Conservation (phyloP, 768 basidiomycete genomes). For the Dacryopinax spathularia region DNA sequence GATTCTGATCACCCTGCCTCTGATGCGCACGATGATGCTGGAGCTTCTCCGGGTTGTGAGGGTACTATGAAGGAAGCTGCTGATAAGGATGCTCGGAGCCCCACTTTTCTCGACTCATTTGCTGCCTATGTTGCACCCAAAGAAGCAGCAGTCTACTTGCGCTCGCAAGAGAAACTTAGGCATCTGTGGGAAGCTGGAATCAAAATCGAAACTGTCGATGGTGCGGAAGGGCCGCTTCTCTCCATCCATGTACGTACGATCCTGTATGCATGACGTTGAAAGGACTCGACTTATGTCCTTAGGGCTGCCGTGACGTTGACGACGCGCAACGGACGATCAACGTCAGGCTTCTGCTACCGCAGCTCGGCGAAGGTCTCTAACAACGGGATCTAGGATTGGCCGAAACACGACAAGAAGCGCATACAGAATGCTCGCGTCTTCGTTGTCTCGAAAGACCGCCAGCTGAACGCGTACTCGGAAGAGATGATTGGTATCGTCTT, state of each 20-base stretch:
- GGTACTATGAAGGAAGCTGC: not conserved
- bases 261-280: not conserved
- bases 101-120: not conserved
- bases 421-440: not conserved
- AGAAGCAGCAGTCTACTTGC: not conserved
- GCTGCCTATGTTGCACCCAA: not conserved
- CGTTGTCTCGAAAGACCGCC: not conserved
- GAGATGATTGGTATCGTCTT: not conserved
- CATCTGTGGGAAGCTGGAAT: not conserved
- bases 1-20: not conserved
- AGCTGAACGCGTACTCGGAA: not conserved
- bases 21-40: not conserved
- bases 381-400: not conserved
- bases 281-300: not conserved
- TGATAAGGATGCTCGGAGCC: not conserved
- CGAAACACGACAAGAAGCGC: not conserved
- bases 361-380: not conserved
- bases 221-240: not conserved
- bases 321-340: not conserved
- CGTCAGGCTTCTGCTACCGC: not conserved
- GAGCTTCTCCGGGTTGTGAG: not conserved
- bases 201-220: not conserved
- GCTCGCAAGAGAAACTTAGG: not conserved
- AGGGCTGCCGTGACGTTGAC: not conserved
- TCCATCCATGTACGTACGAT: not conserved